phyloP scores from a whole-genome alignment of 2,329 filamentous ascomycete genomes.

The Leptographium flavum region DNA sequence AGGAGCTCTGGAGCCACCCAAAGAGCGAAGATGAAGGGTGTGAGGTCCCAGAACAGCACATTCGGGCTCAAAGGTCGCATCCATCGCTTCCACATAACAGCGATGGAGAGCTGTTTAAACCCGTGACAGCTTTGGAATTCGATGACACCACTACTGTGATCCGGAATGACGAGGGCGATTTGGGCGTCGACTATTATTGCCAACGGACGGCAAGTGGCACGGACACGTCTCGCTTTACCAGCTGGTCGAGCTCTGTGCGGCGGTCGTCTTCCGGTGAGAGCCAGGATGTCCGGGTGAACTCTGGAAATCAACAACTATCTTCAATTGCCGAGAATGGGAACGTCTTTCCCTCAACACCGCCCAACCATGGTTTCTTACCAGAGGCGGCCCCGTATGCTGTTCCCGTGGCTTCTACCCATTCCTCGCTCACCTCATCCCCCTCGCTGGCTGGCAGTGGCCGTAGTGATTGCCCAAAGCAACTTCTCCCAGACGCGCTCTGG shows the following conservation, averaged over 20 bases:
- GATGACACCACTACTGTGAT: constrained; percentile 3
- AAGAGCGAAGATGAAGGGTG: constrained; percentile 5
- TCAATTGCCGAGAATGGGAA: constrained; percentile 3
- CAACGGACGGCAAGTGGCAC: constrained; percentile 1
- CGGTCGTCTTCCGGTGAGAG: constrained; percentile 4
- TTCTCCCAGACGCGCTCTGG: constrained; percentile 3
- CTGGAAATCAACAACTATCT: neutral
- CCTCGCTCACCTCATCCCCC: constrained; percentile 3
- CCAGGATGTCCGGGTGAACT: neutral
- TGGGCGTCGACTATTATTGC: neutral
- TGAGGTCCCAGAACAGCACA: constrained; percentile 30
- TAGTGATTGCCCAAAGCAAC: neutral
- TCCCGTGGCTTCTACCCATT: neutral
- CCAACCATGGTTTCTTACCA: neutral
- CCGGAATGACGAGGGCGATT: neutral
- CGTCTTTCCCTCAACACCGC: neutral
- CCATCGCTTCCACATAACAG: constrained; percentile 1
- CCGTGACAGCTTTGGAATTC: constrained; percentile 1
- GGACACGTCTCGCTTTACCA: constrained; percentile 10
- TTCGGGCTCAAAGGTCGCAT: constrained; percentile 27
- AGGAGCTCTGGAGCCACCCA: constrained; percentile 7
- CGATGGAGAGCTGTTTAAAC: neutral
- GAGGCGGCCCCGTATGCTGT: neutral
- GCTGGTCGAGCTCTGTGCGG: constrained; percentile 9
- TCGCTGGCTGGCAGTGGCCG: constrained; percentile 11